Evolutionary conservation across 179 eudicot genomes (phyloP).

Genomic region (Spergularia azorica): DNA sequence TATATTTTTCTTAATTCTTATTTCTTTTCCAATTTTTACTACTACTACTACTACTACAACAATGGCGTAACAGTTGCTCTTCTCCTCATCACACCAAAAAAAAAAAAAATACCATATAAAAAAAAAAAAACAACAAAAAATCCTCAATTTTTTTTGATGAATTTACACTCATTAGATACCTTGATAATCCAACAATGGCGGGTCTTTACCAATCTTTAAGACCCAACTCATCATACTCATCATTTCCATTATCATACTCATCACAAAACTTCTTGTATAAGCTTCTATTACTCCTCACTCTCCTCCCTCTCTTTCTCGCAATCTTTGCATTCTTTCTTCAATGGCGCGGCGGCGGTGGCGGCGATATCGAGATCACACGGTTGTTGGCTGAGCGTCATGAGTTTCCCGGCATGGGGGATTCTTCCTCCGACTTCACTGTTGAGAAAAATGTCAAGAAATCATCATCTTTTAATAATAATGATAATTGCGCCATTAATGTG

Average conservation of each 20-base stretch:
- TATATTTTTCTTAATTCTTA: not conserved
- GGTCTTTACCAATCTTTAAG: constrained; percentile 41
- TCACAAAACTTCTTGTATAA: constrained; percentile 26
- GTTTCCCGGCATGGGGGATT: constrained; percentile 31
- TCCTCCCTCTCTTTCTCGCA: constrained; percentile 36
- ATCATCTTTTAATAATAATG: not conserved
- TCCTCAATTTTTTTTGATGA: not conserved
- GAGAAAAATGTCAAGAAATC: constrained; percentile 15
- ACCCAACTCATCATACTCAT: constrained; percentile 29
- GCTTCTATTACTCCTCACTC: constrained; percentile 36
- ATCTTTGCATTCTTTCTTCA: constrained; percentile 43
- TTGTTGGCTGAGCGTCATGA: constrained; percentile 25
- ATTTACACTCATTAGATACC: constrained; percentile 7
- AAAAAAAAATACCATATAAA: not conserved
- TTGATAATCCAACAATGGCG: constrained; percentile 49
- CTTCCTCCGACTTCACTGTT: not conserved
- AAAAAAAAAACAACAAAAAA: constrained; percentile 3
- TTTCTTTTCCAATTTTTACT: not conserved
- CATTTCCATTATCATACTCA: constrained; percentile 13
- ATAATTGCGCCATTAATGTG: constrained; percentile 25
- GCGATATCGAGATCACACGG: constrained; percentile 23
- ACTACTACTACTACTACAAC: not conserved
- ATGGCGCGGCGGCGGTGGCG: constrained; percentile 50
- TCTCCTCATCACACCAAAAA: constrained; percentile 3
- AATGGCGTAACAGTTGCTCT: constrained; percentile 20